These are phyloP conservation scores for Boechera stricta DNA, from an alignment of 345 rosid species.

Conservation along the genomic window DNA sequence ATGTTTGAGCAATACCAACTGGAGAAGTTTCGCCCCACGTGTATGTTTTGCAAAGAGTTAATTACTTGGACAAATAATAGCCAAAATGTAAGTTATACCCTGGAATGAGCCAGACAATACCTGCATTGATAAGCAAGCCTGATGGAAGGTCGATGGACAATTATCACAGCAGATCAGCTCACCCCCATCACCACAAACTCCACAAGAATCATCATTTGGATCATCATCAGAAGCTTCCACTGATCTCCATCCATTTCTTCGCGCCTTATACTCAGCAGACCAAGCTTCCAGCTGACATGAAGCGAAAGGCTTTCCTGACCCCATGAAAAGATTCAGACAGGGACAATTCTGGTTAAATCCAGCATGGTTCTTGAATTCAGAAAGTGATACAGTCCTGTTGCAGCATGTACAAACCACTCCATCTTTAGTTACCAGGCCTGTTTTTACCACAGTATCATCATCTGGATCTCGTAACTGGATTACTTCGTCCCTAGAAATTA, in stretches of 20 bases:
- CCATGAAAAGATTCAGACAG: conserved; percentile 83
- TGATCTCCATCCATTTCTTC: conserved; percentile 56
- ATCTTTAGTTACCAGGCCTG: conserved; percentile 67
- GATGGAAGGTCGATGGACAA: conserved; percentile 93
- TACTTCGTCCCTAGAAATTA: conserved; percentile 67
- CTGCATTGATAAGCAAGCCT: conserved; percentile 79
- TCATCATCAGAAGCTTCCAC: conserved; percentile 68
- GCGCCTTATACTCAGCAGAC: conserved; percentile 79
- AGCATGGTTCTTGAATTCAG: conserved; percentile 82
- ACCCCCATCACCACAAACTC: conserved; percentile 90
- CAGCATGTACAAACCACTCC: conserved; percentile 90
- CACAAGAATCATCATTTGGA: conserved; percentile 95
- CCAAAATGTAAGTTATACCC: background rate
- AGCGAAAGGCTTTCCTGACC: conserved; percentile 76
- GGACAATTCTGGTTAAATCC: conserved; percentile 71
- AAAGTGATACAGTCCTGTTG: conserved; percentile 62
- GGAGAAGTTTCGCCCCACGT: background rate
- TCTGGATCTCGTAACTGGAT: conserved; percentile 74
- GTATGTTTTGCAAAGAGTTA: background rate
- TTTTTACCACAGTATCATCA: conserved; percentile 68
- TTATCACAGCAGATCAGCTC: conserved; percentile 94
- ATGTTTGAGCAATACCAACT: background rate
- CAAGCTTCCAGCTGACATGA: conserved; percentile 88
- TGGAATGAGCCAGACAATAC: conserved; percentile 52
- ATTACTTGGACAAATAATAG: background rate